A percentile compares a stretch with the other conserved stretches of the same genome.
Conservation (phyloP, 352 stramenopile species). For the Elongisporangium prolatum region DNA sequence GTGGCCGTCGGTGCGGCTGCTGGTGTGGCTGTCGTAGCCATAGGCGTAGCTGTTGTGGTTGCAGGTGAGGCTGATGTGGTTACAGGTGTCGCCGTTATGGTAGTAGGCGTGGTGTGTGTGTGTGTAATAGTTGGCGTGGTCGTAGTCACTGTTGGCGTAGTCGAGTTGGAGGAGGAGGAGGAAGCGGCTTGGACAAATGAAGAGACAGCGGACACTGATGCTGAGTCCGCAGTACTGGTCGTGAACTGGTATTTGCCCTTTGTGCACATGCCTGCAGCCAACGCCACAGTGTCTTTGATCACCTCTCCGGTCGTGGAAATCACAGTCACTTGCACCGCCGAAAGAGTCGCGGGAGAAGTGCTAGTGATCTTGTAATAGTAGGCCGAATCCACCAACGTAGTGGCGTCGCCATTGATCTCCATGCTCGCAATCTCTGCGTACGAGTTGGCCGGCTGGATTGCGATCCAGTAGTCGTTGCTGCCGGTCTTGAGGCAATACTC, state of each 20-base stretch:
- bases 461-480: conserved; percentile 57
- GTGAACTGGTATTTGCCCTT: conserved; percentile 20
- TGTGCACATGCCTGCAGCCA: conserved; percentile 17
- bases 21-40: no score
- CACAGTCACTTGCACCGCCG: conserved; percentile 16
- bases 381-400: conserved; percentile 54
- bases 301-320: conserved; percentile 22
- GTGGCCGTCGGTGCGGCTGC: no score
- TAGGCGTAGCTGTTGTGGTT: no score
- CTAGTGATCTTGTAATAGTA: conserved; percentile 48
- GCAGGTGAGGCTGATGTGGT: no score
- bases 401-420: conserved; percentile 28
- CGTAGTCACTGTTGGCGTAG: neutral
- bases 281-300: conserved; percentile 21
- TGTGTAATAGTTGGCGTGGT: neutral
- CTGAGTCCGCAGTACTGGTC: no score
- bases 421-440: conserved; percentile 7
- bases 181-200: conserved; percentile 1
- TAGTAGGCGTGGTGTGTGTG: no score
- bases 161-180: neutral
- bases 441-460: conserved; percentile 58
- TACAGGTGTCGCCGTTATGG: no score
- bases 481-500: conserved; percentile 64
- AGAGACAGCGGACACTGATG: neutral
- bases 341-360: conserved; percentile 9